phyloP scores from a whole-genome alignment of 345 rosid species.

The Sisymbrium altissimum region DNA sequence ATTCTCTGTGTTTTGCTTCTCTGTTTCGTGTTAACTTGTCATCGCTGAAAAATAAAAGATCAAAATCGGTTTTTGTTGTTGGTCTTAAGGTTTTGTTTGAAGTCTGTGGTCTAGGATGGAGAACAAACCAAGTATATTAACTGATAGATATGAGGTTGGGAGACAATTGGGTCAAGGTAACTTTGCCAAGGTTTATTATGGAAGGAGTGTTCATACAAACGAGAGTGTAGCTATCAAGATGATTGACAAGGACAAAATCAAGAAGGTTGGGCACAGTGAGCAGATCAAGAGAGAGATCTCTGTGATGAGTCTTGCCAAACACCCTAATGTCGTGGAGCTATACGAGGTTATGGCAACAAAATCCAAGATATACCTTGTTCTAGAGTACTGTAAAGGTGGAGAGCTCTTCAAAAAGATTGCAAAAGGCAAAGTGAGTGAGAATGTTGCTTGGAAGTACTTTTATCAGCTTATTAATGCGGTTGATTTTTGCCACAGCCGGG shows the following conservation, averaged over 20 bases:
- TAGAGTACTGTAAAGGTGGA: constrained; percentile 79
- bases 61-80: not conserved
- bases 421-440: constrained; percentile 58
- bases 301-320: constrained; percentile 65
- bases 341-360: constrained; percentile 81
- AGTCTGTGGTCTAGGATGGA: constrained; percentile 46
- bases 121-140: constrained; percentile 65
- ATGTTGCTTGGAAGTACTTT: constrained; percentile 59
- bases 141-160: constrained; percentile 64
- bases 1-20: not conserved
- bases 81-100: too few species aligned
- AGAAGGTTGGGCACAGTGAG: constrained; percentile 50
- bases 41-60: not conserved
- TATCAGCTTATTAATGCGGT: constrained; percentile 61
- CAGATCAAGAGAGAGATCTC: constrained; percentile 78
- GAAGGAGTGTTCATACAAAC: constrained; percentile 46
- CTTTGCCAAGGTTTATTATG: constrained; percentile 74
- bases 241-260: constrained; percentile 67
- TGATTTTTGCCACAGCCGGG: constrained; percentile 72
- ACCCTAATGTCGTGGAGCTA: constrained; percentile 61
- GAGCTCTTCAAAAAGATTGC: constrained; percentile 70
- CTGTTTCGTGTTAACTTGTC: not conserved
- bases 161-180: constrained; percentile 78
- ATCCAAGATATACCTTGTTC: constrained; percentile 57
- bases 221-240: constrained; percentile 71